A percentile compares a stretch with the other conserved stretches of the same genome.
Evolutionary conservation across 805 yeast genomes (phyloP).

Genomic region (Danielia reshetovae): DNA sequence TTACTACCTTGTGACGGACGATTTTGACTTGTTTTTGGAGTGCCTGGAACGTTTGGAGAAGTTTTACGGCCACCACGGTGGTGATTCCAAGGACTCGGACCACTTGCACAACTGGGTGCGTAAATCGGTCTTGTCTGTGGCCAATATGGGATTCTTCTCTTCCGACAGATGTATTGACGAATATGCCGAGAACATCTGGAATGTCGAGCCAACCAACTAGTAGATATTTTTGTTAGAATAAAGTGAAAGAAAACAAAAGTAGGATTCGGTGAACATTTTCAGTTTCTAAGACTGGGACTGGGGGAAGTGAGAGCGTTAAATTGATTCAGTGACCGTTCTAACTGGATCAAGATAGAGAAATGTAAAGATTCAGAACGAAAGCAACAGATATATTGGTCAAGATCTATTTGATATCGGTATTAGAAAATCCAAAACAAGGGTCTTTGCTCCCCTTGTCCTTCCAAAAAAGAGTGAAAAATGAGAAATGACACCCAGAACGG

Average conservation of each 20-base stretch:
- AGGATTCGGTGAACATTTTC: not conserved
- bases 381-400: no score
- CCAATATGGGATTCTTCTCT: constrained; percentile 90
- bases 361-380: no score
- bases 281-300: not conserved
- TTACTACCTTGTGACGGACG: constrained; percentile 82
- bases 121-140: constrained; percentile 74
- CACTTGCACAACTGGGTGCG: constrained; percentile 67
- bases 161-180: constrained; percentile 90
- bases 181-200: constrained; percentile 91
- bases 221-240: constrained; percentile 5
- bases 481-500: no score
- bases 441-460: no score
- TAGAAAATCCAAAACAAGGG: no score
- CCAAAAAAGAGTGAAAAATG: no score
- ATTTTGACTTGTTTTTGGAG: constrained; percentile 80
- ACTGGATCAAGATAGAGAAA: no score
- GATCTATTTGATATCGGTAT: no score
- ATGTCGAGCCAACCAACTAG: constrained; percentile 64
- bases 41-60: constrained; percentile 76
- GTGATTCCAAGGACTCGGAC: constrained; percentile 42
- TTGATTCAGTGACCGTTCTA: no score
- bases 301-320: no score
- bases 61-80: constrained; percentile 51
- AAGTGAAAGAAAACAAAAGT: not conserved